A percentile compares a stretch with the other conserved stretches of the same genome.
These are phyloP conservation scores for Hypomontagnella monticulosa DNA, from an alignment of 495 filamentous ascomycete genomes.

Conservation along the genomic window DNA sequence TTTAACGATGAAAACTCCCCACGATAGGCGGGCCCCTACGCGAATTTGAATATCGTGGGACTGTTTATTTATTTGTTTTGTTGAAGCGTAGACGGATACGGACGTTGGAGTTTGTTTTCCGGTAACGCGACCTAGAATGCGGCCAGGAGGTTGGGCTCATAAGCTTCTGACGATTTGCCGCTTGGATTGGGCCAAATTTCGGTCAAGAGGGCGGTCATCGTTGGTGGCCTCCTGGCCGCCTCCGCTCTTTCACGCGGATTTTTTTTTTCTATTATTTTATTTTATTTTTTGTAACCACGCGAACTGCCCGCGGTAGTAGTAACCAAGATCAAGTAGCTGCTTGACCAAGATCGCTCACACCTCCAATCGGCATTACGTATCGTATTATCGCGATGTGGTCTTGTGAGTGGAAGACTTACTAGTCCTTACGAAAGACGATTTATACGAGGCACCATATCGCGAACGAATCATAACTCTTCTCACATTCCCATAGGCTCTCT, in stretches of 20 bases:
- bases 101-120: slow-evolving; percentile 35
- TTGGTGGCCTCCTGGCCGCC: slow-evolving; percentile 36
- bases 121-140: slow-evolving; percentile 42
- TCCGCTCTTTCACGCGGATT: slow-evolving; percentile 24
- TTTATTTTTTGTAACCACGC: slow-evolving; percentile 35
- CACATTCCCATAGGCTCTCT: no score
- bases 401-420: slow-evolving; percentile 13
- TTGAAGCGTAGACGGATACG: slow-evolving; percentile 30
- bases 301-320: slow-evolving; percentile 30
- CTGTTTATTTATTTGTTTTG: slow-evolving; percentile 39
- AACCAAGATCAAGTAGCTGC: slow-evolving; percentile 32
- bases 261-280: no score
- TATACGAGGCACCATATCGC: not conserved
- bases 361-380: slow-evolving; percentile 14
- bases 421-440: slow-evolving; percentile 1
- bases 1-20: slow-evolving; percentile 10
- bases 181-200: slow-evolving; percentile 36
- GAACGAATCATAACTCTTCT: no score
- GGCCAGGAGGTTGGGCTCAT: slow-evolving; percentile 42
- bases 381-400: slow-evolving; percentile 7
- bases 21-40: slow-evolving; percentile 19
- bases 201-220: slow-evolving; percentile 38
- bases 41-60: slow-evolving; percentile 8
- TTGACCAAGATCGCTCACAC: slow-evolving; percentile 30
- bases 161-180: slow-evolving; percentile 32